Conservation (phyloP, 108 stramenopile genomes). For the Hondaea fermentalgiana region DNA sequence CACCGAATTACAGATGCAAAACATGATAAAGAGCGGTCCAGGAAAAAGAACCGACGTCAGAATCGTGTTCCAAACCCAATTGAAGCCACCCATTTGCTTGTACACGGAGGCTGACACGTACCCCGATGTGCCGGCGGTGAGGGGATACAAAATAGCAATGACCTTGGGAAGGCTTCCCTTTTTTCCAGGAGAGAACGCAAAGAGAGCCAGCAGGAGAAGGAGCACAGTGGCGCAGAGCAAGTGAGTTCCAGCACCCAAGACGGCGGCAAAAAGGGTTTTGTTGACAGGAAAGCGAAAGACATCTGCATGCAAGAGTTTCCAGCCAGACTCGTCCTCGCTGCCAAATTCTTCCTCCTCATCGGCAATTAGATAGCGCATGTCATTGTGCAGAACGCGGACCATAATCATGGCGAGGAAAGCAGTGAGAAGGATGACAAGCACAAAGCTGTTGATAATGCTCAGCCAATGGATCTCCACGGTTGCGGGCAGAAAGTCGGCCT, state of each 20-base stretch:
- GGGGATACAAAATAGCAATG: slow-evolving; percentile 73
- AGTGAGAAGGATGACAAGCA: slow-evolving; percentile 87
- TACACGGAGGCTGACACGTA: slow-evolving; percentile 72
- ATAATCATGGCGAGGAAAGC: slow-evolving; percentile 88
- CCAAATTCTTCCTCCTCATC: slow-evolving; percentile 93
- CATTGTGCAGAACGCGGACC: slow-evolving; percentile 88
- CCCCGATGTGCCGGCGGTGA: slow-evolving; percentile 79
- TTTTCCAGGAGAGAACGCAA: slow-evolving; percentile 75
- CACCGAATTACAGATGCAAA: slow-evolving; percentile 78
- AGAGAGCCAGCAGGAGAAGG: slow-evolving; percentile 72
- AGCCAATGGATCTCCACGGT: slow-evolving; percentile 93
- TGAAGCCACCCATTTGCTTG: slow-evolving; percentile 78
- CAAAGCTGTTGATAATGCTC: slow-evolving; percentile 93
- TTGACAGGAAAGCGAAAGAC: slow-evolving; percentile 85
- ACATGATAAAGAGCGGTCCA: slow-evolving; percentile 65
- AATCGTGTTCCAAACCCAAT: slow-evolving; percentile 81
- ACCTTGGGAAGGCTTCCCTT: slow-evolving; percentile 85
- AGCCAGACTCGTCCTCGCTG: slow-evolving; percentile 60
- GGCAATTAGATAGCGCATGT: slow-evolving; percentile 88
- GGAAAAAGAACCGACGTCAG: slow-evolving; percentile 77
- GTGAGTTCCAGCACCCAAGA: slow-evolving; percentile 77
- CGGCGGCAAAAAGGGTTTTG: slow-evolving; percentile 67
- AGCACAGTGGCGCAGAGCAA: slow-evolving; percentile 65
- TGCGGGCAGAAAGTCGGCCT: slow-evolving; percentile 69
- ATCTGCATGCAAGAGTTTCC: slow-evolving; percentile 96